Evolutionary conservation across 192 early-diverging fungal species (phyloP).

Genomic region (Coemansia sp.): DNA sequence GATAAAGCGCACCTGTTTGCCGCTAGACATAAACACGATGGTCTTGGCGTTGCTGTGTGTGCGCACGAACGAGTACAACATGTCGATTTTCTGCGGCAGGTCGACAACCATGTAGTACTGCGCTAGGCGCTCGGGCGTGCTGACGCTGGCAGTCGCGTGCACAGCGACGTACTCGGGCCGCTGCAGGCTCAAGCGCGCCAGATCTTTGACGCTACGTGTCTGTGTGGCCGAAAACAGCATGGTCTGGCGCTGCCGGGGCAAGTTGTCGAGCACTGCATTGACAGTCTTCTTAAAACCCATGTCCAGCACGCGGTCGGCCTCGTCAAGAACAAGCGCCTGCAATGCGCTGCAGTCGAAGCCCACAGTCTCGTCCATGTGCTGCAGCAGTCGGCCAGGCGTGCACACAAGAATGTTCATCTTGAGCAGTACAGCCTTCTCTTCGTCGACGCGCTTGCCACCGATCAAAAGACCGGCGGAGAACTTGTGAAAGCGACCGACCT

Average conservation of each 20-base stretch:
- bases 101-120: constrained; percentile 87
- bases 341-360: constrained; percentile 85
- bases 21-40: constrained; percentile 92
- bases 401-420: constrained; percentile 82
- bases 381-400: constrained; percentile 80
- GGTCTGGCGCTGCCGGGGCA: constrained; percentile 86
- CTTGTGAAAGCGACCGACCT: constrained; percentile 66
- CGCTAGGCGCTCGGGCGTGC: constrained; percentile 77
- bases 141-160: constrained; percentile 74
- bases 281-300: constrained; percentile 81
- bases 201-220: constrained; percentile 92
- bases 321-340: constrained; percentile 75
- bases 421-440: constrained; percentile 68
- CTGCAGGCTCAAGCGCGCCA: constrained; percentile 84
- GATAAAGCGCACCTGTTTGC: constrained; percentile 95
- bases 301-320: constrained; percentile 83
- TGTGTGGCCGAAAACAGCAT: constrained; percentile 97
- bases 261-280: constrained; percentile 79
- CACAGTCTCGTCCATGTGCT: constrained; percentile 89
- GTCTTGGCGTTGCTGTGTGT: constrained; percentile 88
- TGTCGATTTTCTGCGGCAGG: constrained; percentile 88
- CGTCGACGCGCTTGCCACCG: constrained; percentile 86
- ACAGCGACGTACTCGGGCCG: constrained; percentile 95
- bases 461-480: constrained; percentile 95
- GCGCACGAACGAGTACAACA: constrained; percentile 92